Evolutionary conservation across 257 asterid genomes (phyloP), one percentile per base, ranked within the genome.

Genomic region (Schizonepeta tenuifolia): DNA sequence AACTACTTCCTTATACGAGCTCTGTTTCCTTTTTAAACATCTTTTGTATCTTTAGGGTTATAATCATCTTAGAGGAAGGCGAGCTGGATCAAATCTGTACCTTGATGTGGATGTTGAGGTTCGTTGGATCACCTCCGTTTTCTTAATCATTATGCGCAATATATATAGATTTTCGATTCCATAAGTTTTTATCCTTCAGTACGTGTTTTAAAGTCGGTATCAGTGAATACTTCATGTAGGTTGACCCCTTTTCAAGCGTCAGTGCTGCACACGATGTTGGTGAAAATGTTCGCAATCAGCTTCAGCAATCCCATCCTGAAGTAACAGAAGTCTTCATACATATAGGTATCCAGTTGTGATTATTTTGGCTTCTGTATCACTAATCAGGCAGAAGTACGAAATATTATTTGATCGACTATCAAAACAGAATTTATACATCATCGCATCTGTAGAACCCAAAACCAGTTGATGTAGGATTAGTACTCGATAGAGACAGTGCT

Each of bases 101-200:
- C 92, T 94, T 75, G 99, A 94, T 87, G 98, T 83, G 49, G 90
- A 84, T 72, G 88, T 92, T 72, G 86, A 89, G 99, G 99, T 92
- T 63, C 13, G 81, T 71, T 56, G 63, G 54, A 1, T 75, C 58
- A 38, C 55, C 65, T 18, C 59, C 7, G 13, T 65, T 67, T 28
- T 71, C 60, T 51, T 38, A 36, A 49, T 35, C 57, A 14, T 49
- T 20, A 57, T 43, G 72, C 73, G 28, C 51, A 21, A 12, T 11
- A 40, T 46, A n/a, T 11, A 40, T 46, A 4, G 47, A 66, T 33
- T 51, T 6, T 38, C 8, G 7, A 28, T 9, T 47, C 72, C 41
- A 24, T 44, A 22, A 22, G 36, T 40, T 54, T 10, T 59, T 18
- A 5, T 35, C 49, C 57, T 12, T 61, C 33, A 3, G 3, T 60